phyloP scores from a whole-genome alignment of 352 stramenopile genomes.

The Pythium insidiosum region DNA sequence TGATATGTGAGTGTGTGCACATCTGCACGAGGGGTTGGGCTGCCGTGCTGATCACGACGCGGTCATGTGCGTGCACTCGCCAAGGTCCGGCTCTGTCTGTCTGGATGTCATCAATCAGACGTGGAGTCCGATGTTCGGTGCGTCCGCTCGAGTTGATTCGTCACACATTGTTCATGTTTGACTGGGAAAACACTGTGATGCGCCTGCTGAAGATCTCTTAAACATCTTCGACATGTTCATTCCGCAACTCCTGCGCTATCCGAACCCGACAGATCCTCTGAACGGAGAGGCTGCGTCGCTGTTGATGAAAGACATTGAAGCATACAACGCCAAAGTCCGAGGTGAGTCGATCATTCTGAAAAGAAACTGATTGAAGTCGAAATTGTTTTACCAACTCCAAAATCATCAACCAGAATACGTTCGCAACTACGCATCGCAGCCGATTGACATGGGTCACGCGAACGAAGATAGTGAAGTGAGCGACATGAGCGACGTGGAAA shows the following conservation, averaged over 20 bases:
- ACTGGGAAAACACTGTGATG: constrained; percentile 3
- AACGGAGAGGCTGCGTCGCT: constrained; percentile 87
- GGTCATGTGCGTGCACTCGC: neutral
- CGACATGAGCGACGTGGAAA: constrained; percentile 77
- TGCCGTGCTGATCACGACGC: neutral
- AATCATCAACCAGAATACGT: constrained; percentile 87
- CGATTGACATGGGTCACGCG: constrained; percentile 60
- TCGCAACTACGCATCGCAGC: constrained; percentile 62
- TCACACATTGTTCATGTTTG: neutral
- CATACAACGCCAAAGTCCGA: constrained; percentile 86
- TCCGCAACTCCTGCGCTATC: constrained; percentile 89
- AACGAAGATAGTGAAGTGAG: constrained; percentile 78
- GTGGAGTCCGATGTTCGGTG: constrained; percentile 92
- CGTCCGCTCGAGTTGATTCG: constrained; percentile 1
- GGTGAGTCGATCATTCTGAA: too few relatives aligned
- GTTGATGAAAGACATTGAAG: constrained; percentile 83
- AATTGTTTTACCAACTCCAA: too few relatives aligned
- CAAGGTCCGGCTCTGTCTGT: constrained; percentile 87
- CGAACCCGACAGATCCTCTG: constrained; percentile 88
- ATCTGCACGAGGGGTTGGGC: neutral
- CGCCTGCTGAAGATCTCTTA: constrained; percentile 58
- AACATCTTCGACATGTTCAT: constrained; percentile 94
- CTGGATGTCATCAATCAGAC: constrained; percentile 94
- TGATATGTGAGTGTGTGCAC: constrained; percentile 59
- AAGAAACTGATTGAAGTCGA: too few relatives aligned